These are phyloP conservation scores for Trypanosoma mega DNA, from an alignment of 208 protist species.

Conservation along the genomic window DNA sequence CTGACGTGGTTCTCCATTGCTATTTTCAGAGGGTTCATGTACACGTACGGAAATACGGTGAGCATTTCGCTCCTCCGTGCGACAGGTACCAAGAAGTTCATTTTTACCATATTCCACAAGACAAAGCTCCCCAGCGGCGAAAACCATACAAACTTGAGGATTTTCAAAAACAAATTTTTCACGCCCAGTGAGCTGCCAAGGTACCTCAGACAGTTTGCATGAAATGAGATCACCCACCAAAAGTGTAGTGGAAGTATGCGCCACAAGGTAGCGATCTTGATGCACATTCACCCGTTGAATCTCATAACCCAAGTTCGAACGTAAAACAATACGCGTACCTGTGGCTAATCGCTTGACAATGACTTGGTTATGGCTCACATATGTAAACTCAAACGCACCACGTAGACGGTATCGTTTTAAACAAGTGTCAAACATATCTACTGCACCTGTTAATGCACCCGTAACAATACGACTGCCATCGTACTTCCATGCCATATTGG, in stretches of 20 bases:
- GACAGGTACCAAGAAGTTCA: conserved; percentile 93
- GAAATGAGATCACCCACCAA: conserved; percentile 96
- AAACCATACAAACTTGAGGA: conserved; percentile 95
- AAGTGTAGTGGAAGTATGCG: conserved; percentile 94
- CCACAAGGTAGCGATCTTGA: conserved; percentile 95
- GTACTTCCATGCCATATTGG: conserved; percentile 90
- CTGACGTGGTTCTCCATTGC: conserved; percentile 19
- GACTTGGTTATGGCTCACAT: conserved; percentile 95
- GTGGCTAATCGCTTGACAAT: conserved; percentile 95
- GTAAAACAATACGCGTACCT: conserved; percentile 91
- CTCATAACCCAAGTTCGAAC: conserved; percentile 94
- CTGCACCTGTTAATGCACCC: conserved; percentile 90
- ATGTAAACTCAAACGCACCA: conserved; percentile 97
- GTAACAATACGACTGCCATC: conserved; percentile 94
- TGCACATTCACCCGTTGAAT: conserved; percentile 96
- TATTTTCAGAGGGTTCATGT: conserved; percentile 38
- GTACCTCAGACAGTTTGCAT: conserved; percentile 94
- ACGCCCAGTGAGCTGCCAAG: conserved; percentile 87
- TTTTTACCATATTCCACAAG: conserved; percentile 97
- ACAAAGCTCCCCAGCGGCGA: conserved; percentile 95
- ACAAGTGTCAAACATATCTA: conserved; percentile 97
- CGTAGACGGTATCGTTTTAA: conserved; percentile 93
- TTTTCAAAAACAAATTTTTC: conserved; percentile 98
- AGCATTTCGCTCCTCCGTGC: conserved; percentile 95
- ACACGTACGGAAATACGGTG: conserved; percentile 94